Evolutionary conservation across 345 rosid genomes (phyloP), one percentile per base, ranked within the genome.

Genomic region (Erodium maritimum): DNA sequence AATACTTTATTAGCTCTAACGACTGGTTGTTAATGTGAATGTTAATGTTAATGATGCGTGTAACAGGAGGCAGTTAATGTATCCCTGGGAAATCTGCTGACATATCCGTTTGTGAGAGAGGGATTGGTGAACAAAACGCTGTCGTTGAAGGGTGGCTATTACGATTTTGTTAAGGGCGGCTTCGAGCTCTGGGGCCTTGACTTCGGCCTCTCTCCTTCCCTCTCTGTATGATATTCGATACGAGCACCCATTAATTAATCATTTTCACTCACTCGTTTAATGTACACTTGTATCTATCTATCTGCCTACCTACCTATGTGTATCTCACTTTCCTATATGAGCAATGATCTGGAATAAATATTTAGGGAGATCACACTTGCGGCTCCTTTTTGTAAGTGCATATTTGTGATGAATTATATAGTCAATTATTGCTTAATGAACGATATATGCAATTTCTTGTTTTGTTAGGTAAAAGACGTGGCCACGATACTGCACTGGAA

Each of bases 171-270:
- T 9, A 80, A 81, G 20, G 96, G 96, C 62, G 57, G 77, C n/a
- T 93, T 93, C 69, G 94, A 93, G 86, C 93, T 93, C 37, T 93
- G 99, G 99, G 80, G 89, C 42, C 88, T 93, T 55, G 81, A 88
- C 7, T 93, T 77, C 63, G 67, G 73, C 71, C 75, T 88, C 61
- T 84, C 99, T 61, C 69, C 87, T 12, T 52, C 94, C 25, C 74
- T 76, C 78, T 86, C 87, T 65, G 91, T 93, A 79, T 93, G 99
- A 93, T 75, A 79, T 58, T 65, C 75, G 64, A 45, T 69, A 68
- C 69, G 19, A 25, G 61, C 24, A 72, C 63, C 54, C 66, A 29
- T 29, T 29, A 11, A 29, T 29, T 5, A 29, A 25, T 25, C 33
- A 25, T 25, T 25, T 2, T 25, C 33, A 25, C n/a, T 25, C 33